A percentile compares a stretch with the other conserved stretches of the same genome.
phyloP scores from a whole-genome alignment of 306 rosid genomes.

The Castanea mollissima region DNA sequence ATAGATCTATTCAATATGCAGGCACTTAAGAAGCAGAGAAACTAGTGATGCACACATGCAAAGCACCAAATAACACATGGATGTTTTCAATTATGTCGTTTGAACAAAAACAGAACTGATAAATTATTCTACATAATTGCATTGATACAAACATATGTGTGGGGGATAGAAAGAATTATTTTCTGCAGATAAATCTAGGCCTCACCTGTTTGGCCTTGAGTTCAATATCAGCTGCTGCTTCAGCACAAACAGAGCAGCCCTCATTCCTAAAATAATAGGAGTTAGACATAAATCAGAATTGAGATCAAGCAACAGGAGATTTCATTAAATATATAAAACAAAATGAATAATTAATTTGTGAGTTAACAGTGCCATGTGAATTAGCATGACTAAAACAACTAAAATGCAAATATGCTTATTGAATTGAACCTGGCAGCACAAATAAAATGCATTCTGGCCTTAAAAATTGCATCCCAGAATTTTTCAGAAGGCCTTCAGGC shows the following conservation, averaged over 20 bases:
- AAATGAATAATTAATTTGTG: background rate
- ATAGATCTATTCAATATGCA: background rate
- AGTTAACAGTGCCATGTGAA: slow-evolving; percentile 3
- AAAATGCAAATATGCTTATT: slow-evolving; percentile 8
- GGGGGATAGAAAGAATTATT: background rate
- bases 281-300: slow-evolving; percentile 25
- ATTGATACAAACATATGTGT: background rate
- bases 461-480: background rate
- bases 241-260: slow-evolving; percentile 31
- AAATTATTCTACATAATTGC: background rate
- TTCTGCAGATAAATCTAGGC: slow-evolving; percentile 2
- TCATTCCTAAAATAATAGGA: slow-evolving; percentile 51
- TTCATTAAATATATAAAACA: background rate
- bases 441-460: background rate
- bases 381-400: slow-evolving; percentile 5
- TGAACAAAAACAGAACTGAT: background rate
- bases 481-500: background rate
- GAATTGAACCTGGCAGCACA: slow-evolving; percentile 13
- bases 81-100: background rate
- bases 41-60: background rate
- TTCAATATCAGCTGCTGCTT: slow-evolving; percentile 48
- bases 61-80: background rate
- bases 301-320: background rate
- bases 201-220: slow-evolving; percentile 64
- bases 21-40: background rate